Base-by-base conservation (phyloP, 1,139 yeast species). In the Casaregolazyma lundiana region DNA sequence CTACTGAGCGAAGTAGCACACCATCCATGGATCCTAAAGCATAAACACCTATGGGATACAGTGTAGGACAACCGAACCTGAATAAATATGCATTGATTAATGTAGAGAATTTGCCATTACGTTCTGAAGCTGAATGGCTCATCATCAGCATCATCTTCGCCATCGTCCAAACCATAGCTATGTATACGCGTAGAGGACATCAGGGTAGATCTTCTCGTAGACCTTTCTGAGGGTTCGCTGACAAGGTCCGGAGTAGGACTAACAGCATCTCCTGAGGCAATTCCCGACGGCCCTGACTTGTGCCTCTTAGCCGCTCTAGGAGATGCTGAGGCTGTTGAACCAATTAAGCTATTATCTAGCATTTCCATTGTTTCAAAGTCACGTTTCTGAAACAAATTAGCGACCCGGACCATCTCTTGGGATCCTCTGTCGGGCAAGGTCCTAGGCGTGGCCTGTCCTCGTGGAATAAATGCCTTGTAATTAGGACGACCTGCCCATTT, bases 11-110 rank as follows among this genome's bases (percentile, higher is more conserved):
- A 80, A 32, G 84, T 90, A 1, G 74, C 78, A 43, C 62, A 64
- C 6, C 97, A 90, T 63, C 92, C 95, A 0, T 90, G 97, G 97
- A 83, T 90, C 2, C 51, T 70, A 11, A 80, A 78, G 56, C 80
- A 87, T 62, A 76, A 72, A 58, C 75, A 77, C 3, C 61, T 61
- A 41, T 79, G 83, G 84, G 54, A 54, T 38, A 46, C 52, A 7
- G 51, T 50, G n/a, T 52, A 45, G 38, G 8, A 22, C 15, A 26
- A 26, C 6, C 13, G 13, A 15, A 26, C 15, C 32, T 4, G 13
- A 26, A 7, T 19, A 16, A 29, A 21, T 32, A 16, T 34, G 34
- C 21, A 24, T 20, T 18, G 32, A 43, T 32, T 24, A 39, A 11
- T 18, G n/a, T n/a, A n/a, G n/a, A n/a, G n/a, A n/a, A 40, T 19